These are phyloP conservation scores for Fusarium dlaminii DNA, from an alignment of 2,329 filamentous ascomycete genomes.

Conservation along the genomic window DNA sequence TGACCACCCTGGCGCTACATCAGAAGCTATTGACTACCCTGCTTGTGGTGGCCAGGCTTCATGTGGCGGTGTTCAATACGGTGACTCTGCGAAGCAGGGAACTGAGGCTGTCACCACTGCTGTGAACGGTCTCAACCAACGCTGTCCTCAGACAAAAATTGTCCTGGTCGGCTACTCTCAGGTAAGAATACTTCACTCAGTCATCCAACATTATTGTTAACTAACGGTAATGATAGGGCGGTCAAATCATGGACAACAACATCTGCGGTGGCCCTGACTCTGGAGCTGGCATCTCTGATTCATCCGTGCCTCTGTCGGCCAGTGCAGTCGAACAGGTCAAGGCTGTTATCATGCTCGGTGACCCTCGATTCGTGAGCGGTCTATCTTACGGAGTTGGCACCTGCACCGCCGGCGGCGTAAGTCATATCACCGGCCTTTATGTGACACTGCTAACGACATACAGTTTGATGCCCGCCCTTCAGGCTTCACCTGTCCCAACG, in stretches of 20 bases:
- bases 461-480: conserved; percentile 69
- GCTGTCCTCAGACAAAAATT: conserved; percentile 66
- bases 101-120: conserved; percentile 66
- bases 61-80: conserved; percentile 69
- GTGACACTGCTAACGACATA: fast-evolving
- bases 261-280: conserved; percentile 67
- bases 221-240: conserved; percentile 53
- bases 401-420: conserved; percentile 65
- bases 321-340: conserved; percentile 65
- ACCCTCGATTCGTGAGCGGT: conserved; percentile 65
- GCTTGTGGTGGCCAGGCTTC: conserved; percentile 69
- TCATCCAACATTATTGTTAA: fast-evolving
- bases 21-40: conserved; percentile 66
- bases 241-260: conserved; percentile 71
- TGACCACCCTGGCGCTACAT: conserved; percentile 60
- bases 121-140: conserved; percentile 65
- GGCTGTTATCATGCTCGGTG: conserved; percentile 72
- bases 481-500: conserved; percentile 65
- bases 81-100: conserved; percentile 65
- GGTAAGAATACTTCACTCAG: conserved; percentile 19
- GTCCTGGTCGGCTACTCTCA: conserved; percentile 71
- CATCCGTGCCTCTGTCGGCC: conserved; percentile 54
- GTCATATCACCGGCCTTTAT: conserved; percentile 17
- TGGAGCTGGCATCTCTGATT: conserved; percentile 55
- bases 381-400: conserved; percentile 69